Evolutionary conservation across 148 eudicot genomes (phyloP).

Genomic region (Vaccinium darrowii): DNA sequence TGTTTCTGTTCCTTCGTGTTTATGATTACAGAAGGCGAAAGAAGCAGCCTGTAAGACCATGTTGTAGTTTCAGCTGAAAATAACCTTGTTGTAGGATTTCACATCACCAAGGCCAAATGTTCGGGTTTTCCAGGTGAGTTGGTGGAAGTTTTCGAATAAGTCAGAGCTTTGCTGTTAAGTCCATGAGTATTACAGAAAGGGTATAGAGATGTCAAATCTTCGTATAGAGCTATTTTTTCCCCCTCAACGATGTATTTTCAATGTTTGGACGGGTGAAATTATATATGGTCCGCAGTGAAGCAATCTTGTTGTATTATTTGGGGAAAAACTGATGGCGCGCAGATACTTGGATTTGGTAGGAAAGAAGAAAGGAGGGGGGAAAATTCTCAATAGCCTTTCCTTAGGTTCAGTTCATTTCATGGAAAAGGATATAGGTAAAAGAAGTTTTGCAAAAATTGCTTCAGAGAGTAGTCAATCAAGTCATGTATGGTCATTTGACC

Average conservation of each 20-base stretch:
- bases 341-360: neutral
- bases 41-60: neutral
- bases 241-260: neutral
- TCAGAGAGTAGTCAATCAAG: too few species aligned
- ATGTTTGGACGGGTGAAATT: neutral
- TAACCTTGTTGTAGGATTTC: neutral
- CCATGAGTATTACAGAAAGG: neutral
- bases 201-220: neutral
- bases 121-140: neutral
- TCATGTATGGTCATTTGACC: neutral
- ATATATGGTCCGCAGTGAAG: neutral
- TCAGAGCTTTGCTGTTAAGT: neutral
- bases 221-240: too few species aligned
- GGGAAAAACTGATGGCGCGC: neutral
- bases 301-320: neutral
- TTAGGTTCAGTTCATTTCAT: neutral
- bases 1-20: neutral
- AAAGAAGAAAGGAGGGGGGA: neutral
- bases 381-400: neutral
- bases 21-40: constrained; percentile 15
- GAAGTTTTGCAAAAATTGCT: neutral
- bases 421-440: neutral
- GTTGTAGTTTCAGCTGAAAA: neutral
- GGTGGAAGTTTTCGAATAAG: neutral
- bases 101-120: neutral